phyloP scores from a whole-genome alignment of 345 rosid species.

The Chamaenerion angustifolium region DNA sequence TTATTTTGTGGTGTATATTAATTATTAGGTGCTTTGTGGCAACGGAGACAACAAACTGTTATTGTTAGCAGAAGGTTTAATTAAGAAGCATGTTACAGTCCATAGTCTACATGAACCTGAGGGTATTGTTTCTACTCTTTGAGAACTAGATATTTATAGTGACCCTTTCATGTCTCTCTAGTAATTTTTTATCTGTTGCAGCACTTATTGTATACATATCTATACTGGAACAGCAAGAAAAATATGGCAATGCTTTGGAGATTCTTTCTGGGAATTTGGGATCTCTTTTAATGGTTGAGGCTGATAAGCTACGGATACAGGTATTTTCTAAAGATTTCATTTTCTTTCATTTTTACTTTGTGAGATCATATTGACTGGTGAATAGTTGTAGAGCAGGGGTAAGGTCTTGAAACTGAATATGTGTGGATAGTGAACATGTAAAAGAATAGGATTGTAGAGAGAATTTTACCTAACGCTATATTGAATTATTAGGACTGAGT shows the following conservation, averaged over 20 bases:
- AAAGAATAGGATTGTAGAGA: too few species aligned
- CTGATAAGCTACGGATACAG: conserved; percentile 80
- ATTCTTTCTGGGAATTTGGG: conserved; percentile 75
- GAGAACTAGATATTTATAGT: background rate
- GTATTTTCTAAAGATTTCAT: conserved; percentile 33
- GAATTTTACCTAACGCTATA: too few species aligned
- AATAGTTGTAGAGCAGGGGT: background rate
- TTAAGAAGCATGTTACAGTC: conserved; percentile 76
- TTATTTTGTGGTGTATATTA: background rate
- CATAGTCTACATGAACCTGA: conserved; percentile 98
- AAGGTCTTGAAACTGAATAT: too few species aligned
- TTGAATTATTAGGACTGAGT: too few species aligned
- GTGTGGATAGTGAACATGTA: too few species aligned
- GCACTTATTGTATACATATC: conserved; percentile 90
- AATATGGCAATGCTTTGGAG: conserved; percentile 70
- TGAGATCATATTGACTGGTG: background rate
- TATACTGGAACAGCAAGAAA: conserved; percentile 78
- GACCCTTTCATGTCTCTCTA: conserved; percentile 1
- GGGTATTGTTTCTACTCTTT: conserved; percentile 23
- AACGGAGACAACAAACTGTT: conserved; percentile 76
- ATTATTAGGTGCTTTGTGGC: conserved; percentile 85
- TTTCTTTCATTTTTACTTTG: conserved; percentile 1
- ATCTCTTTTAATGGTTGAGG: conserved; percentile 76
- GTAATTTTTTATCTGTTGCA: conserved; percentile 21
- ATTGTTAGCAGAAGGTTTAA: conserved; percentile 81